Base-by-base conservation (phyloP, 1,284 basidiomycete genomes). In the Naganishia albida region DNA sequence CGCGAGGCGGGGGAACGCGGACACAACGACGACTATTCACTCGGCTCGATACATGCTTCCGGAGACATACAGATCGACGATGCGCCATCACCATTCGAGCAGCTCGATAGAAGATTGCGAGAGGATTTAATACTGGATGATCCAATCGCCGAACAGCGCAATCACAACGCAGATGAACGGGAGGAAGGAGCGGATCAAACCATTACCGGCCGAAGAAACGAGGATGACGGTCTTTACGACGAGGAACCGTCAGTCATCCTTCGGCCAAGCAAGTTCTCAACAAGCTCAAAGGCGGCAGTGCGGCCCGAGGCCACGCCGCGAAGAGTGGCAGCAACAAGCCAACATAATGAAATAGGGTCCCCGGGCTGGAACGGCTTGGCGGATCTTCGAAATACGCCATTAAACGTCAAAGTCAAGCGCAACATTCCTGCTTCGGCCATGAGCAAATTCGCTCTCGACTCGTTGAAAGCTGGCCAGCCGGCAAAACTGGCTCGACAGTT, bases 331-430 rank as follows among this genome's bases (percentile, higher is more conserved):
- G 25, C 20, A 16, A 25, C 28, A 23, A 43, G 40, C 2, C 20
- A 59, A 42, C 53, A 23, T 72, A 79, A 39, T 79, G 79, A 67
- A 73, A 79, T 69, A 85, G 85, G 0, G 82, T 84, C 7, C 78
- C 81, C 39, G 78, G 83, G n/a, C 85, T 90, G 88, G 88, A 85
- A 84, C 71, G 89, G 89, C 18, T 81, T 91, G 43, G 85, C 89
- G 38, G 88, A 92, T 75, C 81, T 93, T 40, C 80, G 85, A 53
- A 83, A 87, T 65, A 85, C 86, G 12, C 82, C 84, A 18, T 74
- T 84, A 39, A 75, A 67, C 73, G 76, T 52, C 77, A 85, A 67
- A 81, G 82, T 72, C 63, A 59, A 63, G 43, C 44, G 65, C 13
- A 46, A 51, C 34, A 26, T 57, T 20, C 56, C 63, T n/a, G 44